Evolutionary conservation across 305 asterid genomes (phyloP), one percentile per base, ranked within the genome.

Genomic region (Coffea humblotiana): DNA sequence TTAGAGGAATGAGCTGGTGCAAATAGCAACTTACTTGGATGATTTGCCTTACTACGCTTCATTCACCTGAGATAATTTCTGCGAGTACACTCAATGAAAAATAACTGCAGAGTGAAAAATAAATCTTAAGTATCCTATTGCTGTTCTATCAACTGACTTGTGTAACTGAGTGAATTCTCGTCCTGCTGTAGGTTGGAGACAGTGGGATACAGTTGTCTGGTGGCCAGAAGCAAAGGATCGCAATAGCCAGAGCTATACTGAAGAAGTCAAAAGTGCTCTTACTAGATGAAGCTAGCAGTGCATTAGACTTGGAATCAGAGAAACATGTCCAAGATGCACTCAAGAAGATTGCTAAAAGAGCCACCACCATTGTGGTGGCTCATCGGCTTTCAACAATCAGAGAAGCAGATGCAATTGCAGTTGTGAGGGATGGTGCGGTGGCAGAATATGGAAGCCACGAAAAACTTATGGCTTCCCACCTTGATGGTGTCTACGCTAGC

Each of bases 251-350:
- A 77, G 96, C 96, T 0, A 88, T 92, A 65, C 79, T 94, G 27
- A 92, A 92, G 87, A 91, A 89, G 76, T 85, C 98, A 27, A 89
- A 87, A 79, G 80, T 94, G 65, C 84, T 94, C 7, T 80, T 94
- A 77, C 82, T 94, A 43, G 98, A 94, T 71, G 98, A 94, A 86
- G 98, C 98, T 37, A 94, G 96, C 84, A 94, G 98, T 72, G 98
- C 97, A 37, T 56, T 94, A 40, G 98, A 94, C 87, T 77, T 90
- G 84, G 97, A 94, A 82, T 94, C 98, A 0, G 97, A 94, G 81
- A 90, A 85, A 75, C 93, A 88, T 81, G 92, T 94, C 68, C 94
- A 92, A 73, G 89, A 80, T 27, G 96, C 95, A 29, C 89, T 91
- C 0, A 89, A 82, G 81, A 91, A 84, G 86, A 88, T 90, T 18